phyloP scores from a whole-genome alignment of 805 yeast species.

The Sugiyamaella americana region DNA sequence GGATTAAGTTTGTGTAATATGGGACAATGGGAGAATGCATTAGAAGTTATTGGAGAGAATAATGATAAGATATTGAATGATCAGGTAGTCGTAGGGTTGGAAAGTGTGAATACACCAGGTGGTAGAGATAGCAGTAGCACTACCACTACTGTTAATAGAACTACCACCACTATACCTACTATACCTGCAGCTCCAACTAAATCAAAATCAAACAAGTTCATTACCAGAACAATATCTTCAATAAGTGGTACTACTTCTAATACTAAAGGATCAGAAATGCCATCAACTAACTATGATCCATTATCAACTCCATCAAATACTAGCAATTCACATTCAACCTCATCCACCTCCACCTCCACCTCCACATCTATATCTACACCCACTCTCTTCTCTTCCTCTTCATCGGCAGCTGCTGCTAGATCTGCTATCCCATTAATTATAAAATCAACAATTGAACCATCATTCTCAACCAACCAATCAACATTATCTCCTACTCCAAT shows the following conservation, averaged over 20 bases:
- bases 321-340: neutral
- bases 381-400: neutral
- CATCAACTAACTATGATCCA: neutral
- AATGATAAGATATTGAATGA: neutral
- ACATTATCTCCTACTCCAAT: neutral
- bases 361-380: neutral
- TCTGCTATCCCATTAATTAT: neutral
- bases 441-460: neutral
- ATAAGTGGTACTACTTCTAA: neutral
- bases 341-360: neutral
- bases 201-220: too few relatives aligned
- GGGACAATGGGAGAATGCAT: slow-evolving; percentile 81
- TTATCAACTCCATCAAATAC: neutral
- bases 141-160: neutral
- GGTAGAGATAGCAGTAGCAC: neutral
- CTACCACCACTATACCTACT: too few relatives aligned
- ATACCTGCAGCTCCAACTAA: too few relatives aligned
- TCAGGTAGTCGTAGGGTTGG: neutral
- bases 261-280: neutral
- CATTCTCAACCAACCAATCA: neutral
- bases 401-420: neutral
- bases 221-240: neutral
- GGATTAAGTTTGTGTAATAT: slow-evolving; percentile 64
- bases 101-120: neutral
- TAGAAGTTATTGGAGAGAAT: slow-evolving; percentile 38